Evolutionary conservation across 1,284 basidiomycete genomes (phyloP).

Genomic region (Leccinum fallax): DNA sequence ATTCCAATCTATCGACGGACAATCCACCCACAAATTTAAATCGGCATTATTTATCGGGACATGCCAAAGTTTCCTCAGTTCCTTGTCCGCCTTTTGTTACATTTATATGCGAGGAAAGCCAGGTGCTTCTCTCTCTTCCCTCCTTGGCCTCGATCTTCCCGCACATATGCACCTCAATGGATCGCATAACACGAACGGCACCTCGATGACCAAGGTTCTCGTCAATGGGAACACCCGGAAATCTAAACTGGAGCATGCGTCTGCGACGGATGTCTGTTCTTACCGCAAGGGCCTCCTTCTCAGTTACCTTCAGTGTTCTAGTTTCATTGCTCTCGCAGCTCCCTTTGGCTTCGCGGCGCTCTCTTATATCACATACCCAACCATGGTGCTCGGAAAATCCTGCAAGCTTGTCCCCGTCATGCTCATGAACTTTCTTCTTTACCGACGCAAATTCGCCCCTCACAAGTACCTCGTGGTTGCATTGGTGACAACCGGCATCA

Average conservation of each 20-base stretch:
- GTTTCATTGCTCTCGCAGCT: slow-evolving; percentile 89
- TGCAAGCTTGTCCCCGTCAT: slow-evolving; percentile 98
- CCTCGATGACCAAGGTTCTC: slow-evolving; percentile 29
- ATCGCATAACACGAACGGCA: slow-evolving; percentile 21
- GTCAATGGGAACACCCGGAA: slow-evolving; percentile 25
- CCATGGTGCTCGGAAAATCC: slow-evolving; percentile 97
- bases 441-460: slow-evolving; percentile 86
- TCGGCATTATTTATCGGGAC: slow-evolving; percentile 89
- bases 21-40: slow-evolving; percentile 76
- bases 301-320: slow-evolving; percentile 79
- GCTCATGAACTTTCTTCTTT: slow-evolving; percentile 91
- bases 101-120: slow-evolving; percentile 68
- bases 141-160: slow-evolving; percentile 54
- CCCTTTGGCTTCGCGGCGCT: slow-evolving; percentile 96
- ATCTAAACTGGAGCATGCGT: slow-evolving; percentile 40
- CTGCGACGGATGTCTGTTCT: slow-evolving; percentile 43
- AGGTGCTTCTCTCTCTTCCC: slow-evolving; percentile 51
- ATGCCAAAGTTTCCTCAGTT: slow-evolving; percentile 82
- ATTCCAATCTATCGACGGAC: slow-evolving; percentile 69
- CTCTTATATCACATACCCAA: slow-evolving; percentile 96
- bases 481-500: slow-evolving; percentile 93
- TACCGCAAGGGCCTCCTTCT: slow-evolving; percentile 59
- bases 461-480: slow-evolving; percentile 95
- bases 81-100: slow-evolving; percentile 79
- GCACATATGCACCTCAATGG: slow-evolving; percentile 30